Evolutionary conservation across 2,329 filamentous ascomycete species (phyloP).

Genomic region (Colletotrichum liriopes): DNA sequence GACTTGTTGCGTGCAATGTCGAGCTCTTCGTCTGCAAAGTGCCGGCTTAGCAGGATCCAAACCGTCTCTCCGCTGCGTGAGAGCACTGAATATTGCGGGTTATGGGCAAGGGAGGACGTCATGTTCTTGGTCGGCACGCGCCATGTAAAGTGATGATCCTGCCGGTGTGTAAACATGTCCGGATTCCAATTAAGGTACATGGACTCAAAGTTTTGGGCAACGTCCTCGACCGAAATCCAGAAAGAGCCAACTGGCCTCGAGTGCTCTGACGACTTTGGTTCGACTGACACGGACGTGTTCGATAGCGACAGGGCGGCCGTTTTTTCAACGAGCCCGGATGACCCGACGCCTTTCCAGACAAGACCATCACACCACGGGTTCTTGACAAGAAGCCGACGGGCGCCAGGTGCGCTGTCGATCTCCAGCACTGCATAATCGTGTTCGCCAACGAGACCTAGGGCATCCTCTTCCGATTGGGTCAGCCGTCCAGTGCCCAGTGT

Average conservation of each 20-base stretch:
- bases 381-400: constrained; percentile 85
- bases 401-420: constrained; percentile 74
- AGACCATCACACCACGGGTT: constrained; percentile 95
- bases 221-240: constrained; percentile 92
- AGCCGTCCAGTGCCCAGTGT: constrained; percentile 93
- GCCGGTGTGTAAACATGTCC: constrained; percentile 81
- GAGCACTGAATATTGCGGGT: constrained; percentile 80
- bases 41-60: constrained; percentile 89
- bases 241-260: constrained; percentile 77
- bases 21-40: constrained; percentile 82
- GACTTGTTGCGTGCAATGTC: constrained; percentile 65
- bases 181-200: constrained; percentile 99
- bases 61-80: constrained; percentile 73
- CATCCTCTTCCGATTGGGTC: constrained; percentile 81
- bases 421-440: constrained; percentile 96
- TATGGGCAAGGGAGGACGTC: constrained; percentile 72
- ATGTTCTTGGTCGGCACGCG: constrained; percentile 68
- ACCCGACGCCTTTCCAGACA: constrained; percentile 74
- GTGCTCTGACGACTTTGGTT: constrained; percentile 42
- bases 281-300: constrained; percentile 36
- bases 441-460: constrained; percentile 86
- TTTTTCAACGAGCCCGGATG: constrained; percentile 36
- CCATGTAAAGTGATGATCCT: constrained; percentile 95
- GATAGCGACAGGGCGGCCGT: constrained; percentile 10
- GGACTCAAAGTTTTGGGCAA: constrained; percentile 93